Evolutionary conservation across 495 filamentous ascomycete species (phyloP).

Genomic region (Aspergillus kassunensis): DNA sequence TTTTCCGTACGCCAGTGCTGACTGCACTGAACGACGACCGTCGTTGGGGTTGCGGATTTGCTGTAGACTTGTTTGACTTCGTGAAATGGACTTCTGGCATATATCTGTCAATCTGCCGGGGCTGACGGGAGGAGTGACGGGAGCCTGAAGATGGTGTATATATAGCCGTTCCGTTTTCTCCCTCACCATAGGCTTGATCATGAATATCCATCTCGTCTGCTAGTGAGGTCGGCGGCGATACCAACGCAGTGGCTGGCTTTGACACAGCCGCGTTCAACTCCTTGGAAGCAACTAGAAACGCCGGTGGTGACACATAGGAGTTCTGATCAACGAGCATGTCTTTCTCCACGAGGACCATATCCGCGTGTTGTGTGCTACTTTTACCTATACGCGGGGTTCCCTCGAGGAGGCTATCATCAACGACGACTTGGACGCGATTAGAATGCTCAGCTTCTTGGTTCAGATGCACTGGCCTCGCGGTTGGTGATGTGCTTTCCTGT

Average conservation of each 20-base stretch:
- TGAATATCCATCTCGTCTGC: slow-evolving; percentile 44
- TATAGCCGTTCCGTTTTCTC: slow-evolving; percentile 30
- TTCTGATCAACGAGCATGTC: slow-evolving; percentile 20
- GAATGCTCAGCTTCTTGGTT: slow-evolving; percentile 11
- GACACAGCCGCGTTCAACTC: slow-evolving; percentile 29
- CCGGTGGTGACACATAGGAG: slow-evolving; percentile 40
- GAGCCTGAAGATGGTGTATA: slow-evolving; percentile 47
- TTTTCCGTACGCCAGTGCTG: slow-evolving; percentile 22
- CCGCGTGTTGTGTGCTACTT: slow-evolving; percentile 12
- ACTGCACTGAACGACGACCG: slow-evolving; percentile 21
- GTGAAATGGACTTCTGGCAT: slow-evolving; percentile 34
- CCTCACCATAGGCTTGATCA: slow-evolving; percentile 34
- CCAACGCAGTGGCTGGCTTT: slow-evolving; percentile 41
- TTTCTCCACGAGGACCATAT: slow-evolving; percentile 16
- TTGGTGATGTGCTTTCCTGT: slow-evolving; percentile 38
- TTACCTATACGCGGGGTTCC: slow-evolving; percentile 9
- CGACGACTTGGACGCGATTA: slow-evolving; percentile 12
- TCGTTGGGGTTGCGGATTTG: slow-evolving; percentile 19
- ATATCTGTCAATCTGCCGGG: slow-evolving; percentile 43
- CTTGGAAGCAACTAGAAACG: slow-evolving; percentile 29
- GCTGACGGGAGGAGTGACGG: slow-evolving; percentile 48
- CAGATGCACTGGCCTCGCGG: slow-evolving; percentile 23
- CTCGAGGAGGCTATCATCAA: slow-evolving; percentile 4
- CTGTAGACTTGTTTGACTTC: slow-evolving; percentile 28
- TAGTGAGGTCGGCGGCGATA: slow-evolving; percentile 51